These are phyloP conservation scores for Clathrus columnatus DNA, from an alignment of 768 basidiomycete species.

Conservation along the genomic window DNA sequence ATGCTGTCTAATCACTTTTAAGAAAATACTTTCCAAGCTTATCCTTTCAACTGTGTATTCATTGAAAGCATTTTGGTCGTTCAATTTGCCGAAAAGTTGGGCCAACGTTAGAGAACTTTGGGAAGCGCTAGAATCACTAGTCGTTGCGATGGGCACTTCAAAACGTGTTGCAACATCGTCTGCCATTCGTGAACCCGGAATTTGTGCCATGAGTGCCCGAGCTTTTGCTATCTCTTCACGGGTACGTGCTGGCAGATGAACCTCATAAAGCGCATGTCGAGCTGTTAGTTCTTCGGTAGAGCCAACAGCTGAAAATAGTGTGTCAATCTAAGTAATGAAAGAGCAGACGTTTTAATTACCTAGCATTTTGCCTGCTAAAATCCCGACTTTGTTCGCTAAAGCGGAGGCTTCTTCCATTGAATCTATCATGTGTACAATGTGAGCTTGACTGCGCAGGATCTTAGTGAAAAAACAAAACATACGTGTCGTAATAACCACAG, in stretches of 20 bases:
- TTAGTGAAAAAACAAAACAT: slow-evolving; percentile 21
- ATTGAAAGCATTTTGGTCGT: slow-evolving; percentile 42
- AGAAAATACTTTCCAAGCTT: slow-evolving; percentile 62
- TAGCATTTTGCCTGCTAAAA: slow-evolving; percentile 61
- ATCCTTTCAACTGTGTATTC: slow-evolving; percentile 68
- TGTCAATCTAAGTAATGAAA: neutral
- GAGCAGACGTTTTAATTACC: slow-evolving; percentile 30
- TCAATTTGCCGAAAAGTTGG: slow-evolving; percentile 47
- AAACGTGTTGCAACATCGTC: slow-evolving; percentile 72
- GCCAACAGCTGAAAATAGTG: slow-evolving; percentile 43
- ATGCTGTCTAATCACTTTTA: slow-evolving; percentile 60
- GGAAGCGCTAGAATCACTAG: slow-evolving; percentile 9
- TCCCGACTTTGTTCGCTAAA: slow-evolving; percentile 66
- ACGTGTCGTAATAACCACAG: slow-evolving; percentile 67
- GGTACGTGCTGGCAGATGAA: slow-evolving; percentile 62
- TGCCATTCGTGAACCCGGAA: slow-evolving; percentile 55
- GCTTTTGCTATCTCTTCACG: slow-evolving; percentile 51
- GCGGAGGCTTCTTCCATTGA: slow-evolving; percentile 83
- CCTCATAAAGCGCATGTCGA: slow-evolving; percentile 67
- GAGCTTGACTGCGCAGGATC: slow-evolving; percentile 7
- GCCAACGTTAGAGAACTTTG: slow-evolving; percentile 41
- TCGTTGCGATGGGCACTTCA: slow-evolving; percentile 49
- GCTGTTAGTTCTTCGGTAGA: slow-evolving; percentile 53
- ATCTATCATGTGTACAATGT: slow-evolving; percentile 30
- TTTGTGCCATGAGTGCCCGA: slow-evolving; percentile 49